Conservation (phyloP, 345 rosid genomes). For the Eucalyptus leucophloia region DNA sequence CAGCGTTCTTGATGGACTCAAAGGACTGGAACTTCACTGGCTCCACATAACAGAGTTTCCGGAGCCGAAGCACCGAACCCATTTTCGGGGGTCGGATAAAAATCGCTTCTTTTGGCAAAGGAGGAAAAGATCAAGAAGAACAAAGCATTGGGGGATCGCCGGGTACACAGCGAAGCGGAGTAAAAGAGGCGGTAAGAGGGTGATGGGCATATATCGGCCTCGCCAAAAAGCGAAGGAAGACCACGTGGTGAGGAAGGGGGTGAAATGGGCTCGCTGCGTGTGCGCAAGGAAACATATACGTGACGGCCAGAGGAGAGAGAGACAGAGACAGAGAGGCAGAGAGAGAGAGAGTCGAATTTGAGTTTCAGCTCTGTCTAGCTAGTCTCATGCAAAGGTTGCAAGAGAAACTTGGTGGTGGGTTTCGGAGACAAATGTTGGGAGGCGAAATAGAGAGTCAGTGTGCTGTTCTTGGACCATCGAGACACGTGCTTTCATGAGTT, state of each 20-base stretch:
- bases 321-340: neutral
- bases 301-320: neutral
- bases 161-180: neutral
- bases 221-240: neutral
- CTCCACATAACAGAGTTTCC: conserved; percentile 34
- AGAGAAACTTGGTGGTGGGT: neutral
- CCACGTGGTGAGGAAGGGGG: neutral
- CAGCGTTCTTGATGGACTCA: neutral
- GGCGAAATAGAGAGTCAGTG: neutral
- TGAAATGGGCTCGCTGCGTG: neutral
- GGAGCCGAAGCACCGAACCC: conserved; percentile 40
- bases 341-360: neutral
- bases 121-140: neutral
- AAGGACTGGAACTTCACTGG: conserved; percentile 8
- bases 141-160: neutral
- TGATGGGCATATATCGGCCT: neutral
- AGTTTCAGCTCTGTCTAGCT: neutral
- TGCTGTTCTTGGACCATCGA: neutral
- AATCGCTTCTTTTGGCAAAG: neutral
- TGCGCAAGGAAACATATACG: neutral
- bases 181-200: neutral
- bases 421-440: neutral
- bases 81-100: neutral
- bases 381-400: neutral
- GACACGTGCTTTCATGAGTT: neutral